phyloP scores from a whole-genome alignment of 768 basidiomycete species.

The Auriculariales sp. region DNA sequence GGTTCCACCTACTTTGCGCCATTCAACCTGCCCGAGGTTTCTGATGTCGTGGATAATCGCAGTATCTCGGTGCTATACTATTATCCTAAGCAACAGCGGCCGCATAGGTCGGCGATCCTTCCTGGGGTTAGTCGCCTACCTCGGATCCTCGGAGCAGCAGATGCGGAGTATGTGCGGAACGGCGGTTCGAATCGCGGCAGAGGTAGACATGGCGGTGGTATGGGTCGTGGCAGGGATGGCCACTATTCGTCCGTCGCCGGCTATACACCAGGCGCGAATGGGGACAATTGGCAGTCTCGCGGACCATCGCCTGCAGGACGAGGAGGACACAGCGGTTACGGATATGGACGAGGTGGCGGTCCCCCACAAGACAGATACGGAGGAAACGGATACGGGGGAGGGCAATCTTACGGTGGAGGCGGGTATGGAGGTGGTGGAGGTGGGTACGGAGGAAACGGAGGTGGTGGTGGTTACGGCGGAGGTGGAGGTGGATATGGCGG shows the following conservation, averaged over 20 bases:
- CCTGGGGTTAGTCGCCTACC: slow-evolving; percentile 49
- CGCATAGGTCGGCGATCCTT: slow-evolving; percentile 74
- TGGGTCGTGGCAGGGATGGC: slow-evolving; percentile 13
- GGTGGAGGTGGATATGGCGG: slow-evolving; percentile 14
- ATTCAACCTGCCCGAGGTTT: slow-evolving; percentile 34
- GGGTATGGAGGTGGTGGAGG: slow-evolving; percentile 38
- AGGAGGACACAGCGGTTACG: background rate
- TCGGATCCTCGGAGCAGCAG: slow-evolving; percentile 47
- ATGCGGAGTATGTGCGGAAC: slow-evolving; percentile 52
- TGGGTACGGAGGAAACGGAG: slow-evolving; percentile 21
- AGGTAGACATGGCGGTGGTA: slow-evolving; percentile 8
- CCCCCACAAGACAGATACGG: no score
- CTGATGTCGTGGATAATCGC: slow-evolving; percentile 73
- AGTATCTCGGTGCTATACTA: slow-evolving; percentile 78
- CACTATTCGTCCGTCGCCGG: background rate
- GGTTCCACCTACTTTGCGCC: slow-evolving; percentile 82
- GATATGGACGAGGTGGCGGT: background rate
- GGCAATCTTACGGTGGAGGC: background rate
- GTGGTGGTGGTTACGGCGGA: slow-evolving; percentile 17
- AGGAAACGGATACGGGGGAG: background rate
- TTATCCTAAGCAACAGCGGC: slow-evolving; percentile 76
- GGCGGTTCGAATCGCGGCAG: no score
- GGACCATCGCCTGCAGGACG: no score
- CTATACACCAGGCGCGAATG: slow-evolving; percentile 1
- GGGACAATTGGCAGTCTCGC: no score